Conservation (phyloP, 148 eudicot genomes). For the Polygonum maritimum region DNA sequence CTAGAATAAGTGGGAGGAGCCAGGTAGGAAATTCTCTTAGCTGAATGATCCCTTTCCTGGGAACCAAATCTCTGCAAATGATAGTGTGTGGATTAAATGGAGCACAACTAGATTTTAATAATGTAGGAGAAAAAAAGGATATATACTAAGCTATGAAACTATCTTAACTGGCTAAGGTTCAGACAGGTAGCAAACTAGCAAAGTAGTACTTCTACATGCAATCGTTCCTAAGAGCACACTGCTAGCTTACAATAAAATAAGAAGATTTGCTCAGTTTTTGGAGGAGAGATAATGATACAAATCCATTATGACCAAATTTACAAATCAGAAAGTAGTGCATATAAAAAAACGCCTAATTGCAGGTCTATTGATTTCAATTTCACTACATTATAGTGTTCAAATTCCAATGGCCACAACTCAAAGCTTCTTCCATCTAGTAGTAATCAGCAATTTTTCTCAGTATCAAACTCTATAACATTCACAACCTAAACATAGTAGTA, state of each 20-base stretch:
- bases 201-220: not conserved
- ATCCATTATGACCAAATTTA: not conserved
- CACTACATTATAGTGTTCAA: not conserved
- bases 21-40: conserved; percentile 40
- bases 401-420: not conserved
- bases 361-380: not conserved
- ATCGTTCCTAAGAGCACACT: not conserved
- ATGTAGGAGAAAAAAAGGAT: not conserved
- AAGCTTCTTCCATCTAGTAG: not conserved
- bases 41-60: conserved; percentile 74
- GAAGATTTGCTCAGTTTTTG: not conserved
- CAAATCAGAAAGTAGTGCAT: not conserved
- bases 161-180: not conserved
- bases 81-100: not conserved
- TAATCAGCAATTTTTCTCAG: not conserved
- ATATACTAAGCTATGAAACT: not conserved
- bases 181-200: not conserved
- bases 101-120: not conserved
- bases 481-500: not conserved
- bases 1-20: conserved; percentile 49
- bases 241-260: not conserved
- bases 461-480: not conserved
- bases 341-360: no score
- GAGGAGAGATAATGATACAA: not conserved
- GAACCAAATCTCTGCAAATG: conserved; percentile 51